Evolutionary conservation across 1,284 basidiomycete species (phyloP), one percentile per base, ranked within the genome.

Genomic region (Tilletiopsis washingtonensis): DNA sequence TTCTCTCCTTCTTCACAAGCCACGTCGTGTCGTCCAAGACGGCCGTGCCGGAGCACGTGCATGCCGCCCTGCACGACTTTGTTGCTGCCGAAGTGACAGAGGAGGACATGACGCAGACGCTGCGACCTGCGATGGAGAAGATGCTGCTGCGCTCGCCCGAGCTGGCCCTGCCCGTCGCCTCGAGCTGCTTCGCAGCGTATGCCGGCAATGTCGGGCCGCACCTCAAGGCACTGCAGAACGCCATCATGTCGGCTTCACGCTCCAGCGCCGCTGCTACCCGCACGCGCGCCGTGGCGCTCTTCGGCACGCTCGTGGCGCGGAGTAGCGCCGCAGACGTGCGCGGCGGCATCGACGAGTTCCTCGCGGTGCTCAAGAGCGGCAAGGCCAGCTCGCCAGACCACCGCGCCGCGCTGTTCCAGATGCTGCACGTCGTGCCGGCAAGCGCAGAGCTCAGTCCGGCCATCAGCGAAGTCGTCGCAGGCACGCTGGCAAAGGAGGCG

Each of bases 111-210:
- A n/a, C 56, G 3, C 27, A 42, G 12, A 49, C 57, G 2, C 47
- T 72, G n/a, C 51, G 65, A 9, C 69, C 69, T 6, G 54, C 66
- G 21, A 61, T 72, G 20, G 60, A 68, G 40, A 71, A 71, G 54
- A 66, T 66, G 62, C 56, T 71, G 5, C 61, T 71, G 0, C 56
- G 69, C 27, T 69, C 69, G 20, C 69, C 69, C 15, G 69, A 72
- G 21, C 46, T 64, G 0, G 59, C 61, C 7, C 52, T 69, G 4
- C 56, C 57, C 3, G 49, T 64, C n/a, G 57, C 61, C 2, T 41
- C 40, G 26, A 39, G 39, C 23, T 57, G 69, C 29, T 62, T 69
- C 47, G 38, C 41, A 23, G 46, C 51, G 15, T 49, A 52, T 54
- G 48, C 51, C 21, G 41, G 57, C 46, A 55, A 65, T 37, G 49